Evolutionary conservation across 2,329 filamentous ascomycete species (phyloP), one percentile per base, ranked within the genome.

Genomic region (Epichloe sibirici): DNA sequence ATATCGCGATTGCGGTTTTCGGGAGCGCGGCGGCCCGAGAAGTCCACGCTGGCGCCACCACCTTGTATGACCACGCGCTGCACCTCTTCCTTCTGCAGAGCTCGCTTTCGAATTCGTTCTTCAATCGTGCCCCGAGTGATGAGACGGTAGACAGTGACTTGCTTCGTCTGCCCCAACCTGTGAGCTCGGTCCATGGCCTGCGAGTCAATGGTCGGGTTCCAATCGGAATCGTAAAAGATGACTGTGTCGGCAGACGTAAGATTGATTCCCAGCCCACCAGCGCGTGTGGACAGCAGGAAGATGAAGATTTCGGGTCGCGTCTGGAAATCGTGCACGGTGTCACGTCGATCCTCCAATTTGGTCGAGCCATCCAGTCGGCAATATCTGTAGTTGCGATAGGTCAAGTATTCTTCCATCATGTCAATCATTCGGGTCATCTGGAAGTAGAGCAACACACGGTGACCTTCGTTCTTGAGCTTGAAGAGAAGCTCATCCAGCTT

Each of bases 381-480:
- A 72, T 96, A 98, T 70, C 95, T 96, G 83, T 95, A 97, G 72
- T 97, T 96, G 66, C 93, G 88, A 73, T 97, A 97, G 0, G 93
- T 97, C 54, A 98, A 76, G 62, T 97, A 98, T 70, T 98, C 93
- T 68, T 98, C 93, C 88, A 97, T 97, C 55, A 98, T 75, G 67
- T 98, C 91, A 65, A 98, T 97, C 93, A 98, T 98, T 65, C 88
- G 87, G 4, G 93, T 98, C 93, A 98, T 98, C 75, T 98, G 93
- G 87, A 98, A 98, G 77, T 98, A 98, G 21, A 98, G 75, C 51
- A 98, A 76, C 23, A 98, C 93, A 63, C 93, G 90, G 62, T 98
- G 93, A 38, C 87, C 87, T 57, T 86, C 88, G 56, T 89, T 86
- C 77, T 97, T 98, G 63, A 98, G 83, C 67, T 90, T 80, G 66